Percentiles rank a stretch among this genome's conserved stretches.
Conservation (phyloP, 2,329 filamentous ascomycete species). For the Ophiocordyceps camponoti-rufipedis region DNA sequence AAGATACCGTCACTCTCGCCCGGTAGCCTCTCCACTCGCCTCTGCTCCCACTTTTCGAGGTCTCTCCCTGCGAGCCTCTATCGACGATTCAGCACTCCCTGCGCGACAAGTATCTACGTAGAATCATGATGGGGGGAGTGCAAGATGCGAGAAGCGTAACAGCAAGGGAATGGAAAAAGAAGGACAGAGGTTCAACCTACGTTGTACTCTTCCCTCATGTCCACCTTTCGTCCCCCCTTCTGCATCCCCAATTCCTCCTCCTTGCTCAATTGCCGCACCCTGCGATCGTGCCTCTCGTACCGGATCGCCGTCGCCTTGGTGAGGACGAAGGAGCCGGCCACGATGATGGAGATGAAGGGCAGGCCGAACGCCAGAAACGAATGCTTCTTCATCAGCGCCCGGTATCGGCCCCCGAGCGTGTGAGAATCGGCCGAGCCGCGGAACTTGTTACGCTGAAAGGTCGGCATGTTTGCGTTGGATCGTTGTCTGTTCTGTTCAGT, state of each 20-base stretch:
- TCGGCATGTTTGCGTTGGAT: slow-evolving; percentile 9
- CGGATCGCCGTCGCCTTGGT: slow-evolving; percentile 86
- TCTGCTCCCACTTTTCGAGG: slow-evolving; percentile 92
- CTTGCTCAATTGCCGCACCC: slow-evolving; percentile 66
- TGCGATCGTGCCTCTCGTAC: slow-evolving; percentile 85
- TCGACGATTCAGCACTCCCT: background rate
- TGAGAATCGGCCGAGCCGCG: slow-evolving; percentile 46
- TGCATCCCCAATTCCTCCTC: slow-evolving; percentile 77
- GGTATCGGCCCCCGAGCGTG: slow-evolving; percentile 59
- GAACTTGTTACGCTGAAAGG: slow-evolving; percentile 57
- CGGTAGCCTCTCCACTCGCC: slow-evolving; percentile 72
- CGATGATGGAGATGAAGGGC: slow-evolving; percentile 39
- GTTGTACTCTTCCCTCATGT: slow-evolving; percentile 75
- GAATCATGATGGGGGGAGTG: no score
- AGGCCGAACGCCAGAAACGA: slow-evolving; percentile 89
- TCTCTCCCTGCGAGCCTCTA: slow-evolving; percentile 52
- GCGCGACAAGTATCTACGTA: no score
- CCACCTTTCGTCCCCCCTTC: slow-evolving; percentile 50
- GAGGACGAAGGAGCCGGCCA: slow-evolving; percentile 69
- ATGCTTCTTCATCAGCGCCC: slow-evolving; percentile 52
- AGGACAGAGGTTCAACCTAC: slow-evolving; percentile 31
- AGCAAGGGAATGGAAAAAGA: background rate
- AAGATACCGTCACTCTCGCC: slow-evolving; percentile 80
- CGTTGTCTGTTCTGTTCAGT: no score
- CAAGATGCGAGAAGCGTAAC: background rate